phyloP scores from a whole-genome alignment of 2,329 filamentous ascomycete genomes.

The Cladobotryum protrusum region DNA sequence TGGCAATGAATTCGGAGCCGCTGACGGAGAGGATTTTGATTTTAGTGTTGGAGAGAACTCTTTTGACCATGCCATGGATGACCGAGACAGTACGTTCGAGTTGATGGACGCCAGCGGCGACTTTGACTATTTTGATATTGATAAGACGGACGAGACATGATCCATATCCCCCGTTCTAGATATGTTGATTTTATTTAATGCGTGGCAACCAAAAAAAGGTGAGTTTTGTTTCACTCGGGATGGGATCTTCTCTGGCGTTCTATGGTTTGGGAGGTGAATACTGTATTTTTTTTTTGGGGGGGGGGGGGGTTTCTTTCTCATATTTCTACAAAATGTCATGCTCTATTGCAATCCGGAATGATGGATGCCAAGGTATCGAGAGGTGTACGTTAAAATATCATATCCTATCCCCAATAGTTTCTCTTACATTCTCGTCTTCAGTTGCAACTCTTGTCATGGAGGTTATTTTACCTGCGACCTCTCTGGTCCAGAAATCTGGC shows the following conservation, averaged over 20 bases:
- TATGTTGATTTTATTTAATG: too few species aligned
- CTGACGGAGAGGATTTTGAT: slow-evolving; percentile 32
- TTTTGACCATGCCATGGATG: slow-evolving; percentile 46
- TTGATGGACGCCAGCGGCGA: slow-evolving; percentile 35
- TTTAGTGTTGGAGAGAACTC: slow-evolving; percentile 31
- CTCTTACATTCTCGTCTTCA: background rate
- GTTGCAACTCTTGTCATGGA: slow-evolving; percentile 18
- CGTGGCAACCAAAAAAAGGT: too few species aligned
- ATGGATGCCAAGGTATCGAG: background rate
- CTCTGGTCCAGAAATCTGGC: slow-evolving; percentile 31
- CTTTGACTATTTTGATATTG: slow-evolving; percentile 44
- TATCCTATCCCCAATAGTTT: too few species aligned
- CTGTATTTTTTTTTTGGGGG: too few species aligned
- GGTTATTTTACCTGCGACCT: slow-evolving; percentile 32
- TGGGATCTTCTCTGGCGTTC: too few species aligned
- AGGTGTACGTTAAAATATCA: background rate
- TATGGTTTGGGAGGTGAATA: too few species aligned
- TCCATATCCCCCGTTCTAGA: background rate
- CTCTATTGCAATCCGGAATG: background rate
- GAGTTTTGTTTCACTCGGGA: too few species aligned
- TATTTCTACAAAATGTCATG: background rate
- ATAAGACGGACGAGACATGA: slow-evolving; percentile 20
- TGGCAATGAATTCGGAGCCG: slow-evolving; percentile 33
- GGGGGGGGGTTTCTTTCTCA: too few species aligned
- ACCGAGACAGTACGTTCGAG: slow-evolving; percentile 36